A percentile compares a stretch with the other conserved stretches of the same genome.
Evolutionary conservation across 495 filamentous ascomycete species (phyloP).

Genomic region (Penicillium lividum): DNA sequence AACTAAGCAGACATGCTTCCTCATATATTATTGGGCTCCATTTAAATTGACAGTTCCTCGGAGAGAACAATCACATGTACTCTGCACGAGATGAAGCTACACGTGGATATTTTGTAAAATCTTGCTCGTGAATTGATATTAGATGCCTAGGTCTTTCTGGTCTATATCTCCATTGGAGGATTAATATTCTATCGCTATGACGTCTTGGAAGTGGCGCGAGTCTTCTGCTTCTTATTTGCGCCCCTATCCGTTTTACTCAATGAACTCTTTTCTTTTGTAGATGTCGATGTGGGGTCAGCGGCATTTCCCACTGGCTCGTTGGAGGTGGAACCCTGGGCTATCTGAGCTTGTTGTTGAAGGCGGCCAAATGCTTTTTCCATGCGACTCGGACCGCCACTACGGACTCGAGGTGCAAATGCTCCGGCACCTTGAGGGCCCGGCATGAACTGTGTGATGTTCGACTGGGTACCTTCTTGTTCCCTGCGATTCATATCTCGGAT

Average conservation of each 20-base stretch:
- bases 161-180: neutral
- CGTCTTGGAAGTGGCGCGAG: constrained; percentile 4
- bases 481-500: constrained; percentile 91
- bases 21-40: neutral
- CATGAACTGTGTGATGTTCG: constrained; percentile 93
- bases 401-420: constrained; percentile 76
- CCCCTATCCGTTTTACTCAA: constrained; percentile 7
- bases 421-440: constrained; percentile 62
- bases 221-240: constrained; percentile 22
- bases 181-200: neutral
- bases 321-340: constrained; percentile 3
- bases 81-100: no score
- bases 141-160: neutral
- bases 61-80: neutral
- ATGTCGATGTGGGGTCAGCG: neutral
- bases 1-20: neutral
- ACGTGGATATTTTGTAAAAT: neutral
- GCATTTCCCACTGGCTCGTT: constrained; percentile 7
- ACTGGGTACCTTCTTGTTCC: constrained; percentile 85
- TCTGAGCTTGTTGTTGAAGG: constrained; percentile 59
- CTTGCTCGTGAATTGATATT: neutral
- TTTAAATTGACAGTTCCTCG: neutral
- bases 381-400: constrained; percentile 62
- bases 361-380: constrained; percentile 78
- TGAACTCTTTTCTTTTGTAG: neutral